phyloP scores from a whole-genome alignment of 768 basidiomycete genomes.

The Atractiella rhizophila region DNA sequence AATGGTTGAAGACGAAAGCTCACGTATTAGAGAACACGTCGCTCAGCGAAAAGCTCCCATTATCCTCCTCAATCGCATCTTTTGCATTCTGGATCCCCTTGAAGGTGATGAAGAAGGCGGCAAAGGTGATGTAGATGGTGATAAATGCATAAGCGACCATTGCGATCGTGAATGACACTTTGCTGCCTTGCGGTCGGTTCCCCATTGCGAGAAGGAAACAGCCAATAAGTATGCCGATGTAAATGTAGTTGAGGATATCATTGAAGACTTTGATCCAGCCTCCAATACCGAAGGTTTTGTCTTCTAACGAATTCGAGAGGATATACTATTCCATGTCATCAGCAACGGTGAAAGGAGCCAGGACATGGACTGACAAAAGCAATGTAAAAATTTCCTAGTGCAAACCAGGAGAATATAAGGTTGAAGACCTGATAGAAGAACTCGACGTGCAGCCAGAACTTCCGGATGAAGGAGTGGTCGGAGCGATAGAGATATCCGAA shows the following conservation, averaged over 20 bases:
- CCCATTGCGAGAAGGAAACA: constrained; percentile 91
- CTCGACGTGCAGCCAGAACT: constrained; percentile 86
- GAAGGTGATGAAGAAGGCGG: constrained; percentile 58
- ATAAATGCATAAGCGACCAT: constrained; percentile 70
- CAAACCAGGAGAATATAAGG: constrained; percentile 53
- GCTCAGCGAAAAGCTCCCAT: constrained; percentile 24
- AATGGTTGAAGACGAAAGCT: constrained; percentile 3
- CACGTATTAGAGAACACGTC: background rate
- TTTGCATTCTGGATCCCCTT: constrained; percentile 46
- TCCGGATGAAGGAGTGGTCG: constrained; percentile 52
- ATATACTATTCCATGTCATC: background rate
- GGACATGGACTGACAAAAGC: constrained; percentile 48
- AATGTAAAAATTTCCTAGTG: constrained; percentile 66
- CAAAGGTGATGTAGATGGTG: constrained; percentile 81
- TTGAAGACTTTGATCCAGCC: constrained; percentile 6
- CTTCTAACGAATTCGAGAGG: constrained; percentile 6
- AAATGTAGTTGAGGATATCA: constrained; percentile 29
- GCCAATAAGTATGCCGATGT: constrained; percentile 58
- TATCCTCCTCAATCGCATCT: constrained; percentile 25
- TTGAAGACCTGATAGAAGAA: constrained; percentile 76
- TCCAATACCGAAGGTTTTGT: background rate
- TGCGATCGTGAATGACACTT: constrained; percentile 59
- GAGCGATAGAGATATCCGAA: constrained; percentile 90
- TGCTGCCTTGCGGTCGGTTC: constrained; percentile 37
- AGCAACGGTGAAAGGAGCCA: background rate